Evolutionary conservation across 208 protist genomes (phyloP).

Genomic region (Strigomonas galati): DNA sequence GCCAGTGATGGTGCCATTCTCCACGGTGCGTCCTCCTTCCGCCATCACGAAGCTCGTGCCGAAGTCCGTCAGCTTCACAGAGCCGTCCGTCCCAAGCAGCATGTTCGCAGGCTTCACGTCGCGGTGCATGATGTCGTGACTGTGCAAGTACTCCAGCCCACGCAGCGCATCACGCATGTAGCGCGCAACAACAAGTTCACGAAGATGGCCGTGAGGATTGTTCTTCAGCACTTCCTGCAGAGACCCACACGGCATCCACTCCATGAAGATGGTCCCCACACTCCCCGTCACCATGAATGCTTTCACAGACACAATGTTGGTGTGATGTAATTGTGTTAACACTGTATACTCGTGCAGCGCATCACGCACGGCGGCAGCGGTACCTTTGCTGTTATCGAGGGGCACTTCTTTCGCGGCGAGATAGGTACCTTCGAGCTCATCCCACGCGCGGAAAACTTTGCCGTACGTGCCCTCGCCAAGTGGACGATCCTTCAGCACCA

Average conservation of each 20-base stretch:
- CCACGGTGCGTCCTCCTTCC: conserved; percentile 26
- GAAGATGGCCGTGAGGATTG: conserved; percentile 29
- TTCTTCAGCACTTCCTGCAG: conserved; percentile 47
- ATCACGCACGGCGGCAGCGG: conserved; percentile 25
- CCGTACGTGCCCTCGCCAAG: conserved; percentile 52
- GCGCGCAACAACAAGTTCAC: conserved; percentile 47
- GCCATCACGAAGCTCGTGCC: conserved; percentile 54
- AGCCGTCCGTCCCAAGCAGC: too few species aligned
- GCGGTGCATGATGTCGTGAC: too few species aligned
- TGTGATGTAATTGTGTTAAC: conserved; percentile 55
- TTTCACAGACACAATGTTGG: conserved; percentile 66
- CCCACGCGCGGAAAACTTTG: conserved; percentile 55
- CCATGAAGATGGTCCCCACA: too few species aligned
- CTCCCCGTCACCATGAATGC: conserved; percentile 78
- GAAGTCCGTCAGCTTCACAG: too few species aligned
- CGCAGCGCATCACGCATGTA: too few species aligned
- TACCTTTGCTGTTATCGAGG: conserved; percentile 27
- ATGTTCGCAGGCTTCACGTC: too few species aligned
- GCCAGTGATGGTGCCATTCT: conserved; percentile 41
- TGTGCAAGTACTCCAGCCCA: too few species aligned
- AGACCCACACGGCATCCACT: conserved; percentile 65
- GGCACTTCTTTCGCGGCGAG: conserved; percentile 67
- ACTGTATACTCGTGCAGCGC: conserved; percentile 72
- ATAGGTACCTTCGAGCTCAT: conserved; percentile 49
- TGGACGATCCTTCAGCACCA: conserved; percentile 30